Conservation (phyloP, 2,329 filamentous ascomycete genomes). For the Aspergillus sp. region DNA sequence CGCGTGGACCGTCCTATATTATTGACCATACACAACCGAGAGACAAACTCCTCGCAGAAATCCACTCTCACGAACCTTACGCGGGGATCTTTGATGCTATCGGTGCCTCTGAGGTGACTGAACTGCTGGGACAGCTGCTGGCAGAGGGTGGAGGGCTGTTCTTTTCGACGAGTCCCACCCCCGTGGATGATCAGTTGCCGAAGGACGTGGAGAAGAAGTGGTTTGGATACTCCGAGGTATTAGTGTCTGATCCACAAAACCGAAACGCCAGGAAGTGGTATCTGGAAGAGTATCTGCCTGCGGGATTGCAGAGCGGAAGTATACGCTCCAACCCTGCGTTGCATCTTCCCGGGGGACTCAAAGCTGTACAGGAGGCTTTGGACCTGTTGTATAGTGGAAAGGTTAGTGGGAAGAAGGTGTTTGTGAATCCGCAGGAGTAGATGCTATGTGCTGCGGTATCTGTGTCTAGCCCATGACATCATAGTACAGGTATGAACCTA, state of each 20-base stretch:
- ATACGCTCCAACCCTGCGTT: not conserved
- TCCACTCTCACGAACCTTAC: conserved; percentile 7
- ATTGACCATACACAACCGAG: conserved; percentile 11
- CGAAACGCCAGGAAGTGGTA: conserved; percentile 3
- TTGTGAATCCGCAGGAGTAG: conserved; percentile 2
- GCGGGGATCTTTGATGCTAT: conserved; percentile 5
- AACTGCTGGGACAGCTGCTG: conserved; percentile 4
- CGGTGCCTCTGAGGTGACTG: not conserved
- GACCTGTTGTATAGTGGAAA: conserved; percentile 1
- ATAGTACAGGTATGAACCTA: not conserved
- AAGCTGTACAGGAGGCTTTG: conserved; percentile 1
- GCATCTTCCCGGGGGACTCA: not conserved
- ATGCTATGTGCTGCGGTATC: not conserved
- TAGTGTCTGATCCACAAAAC: conserved; percentile 1
- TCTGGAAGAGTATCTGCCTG: conserved; percentile 7
- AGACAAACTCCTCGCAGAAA: conserved; percentile 1
- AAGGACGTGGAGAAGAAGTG: conserved; percentile 5
- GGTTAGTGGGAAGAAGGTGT: conserved; percentile 3
- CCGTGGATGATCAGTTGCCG: conserved; percentile 2
- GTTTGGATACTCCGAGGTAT: conserved; percentile 1
- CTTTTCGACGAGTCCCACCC: conserved; percentile 1
- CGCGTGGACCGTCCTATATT: conserved; percentile 3
- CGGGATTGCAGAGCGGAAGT: conserved; percentile 17
- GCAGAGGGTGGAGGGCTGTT: conserved; percentile 2
- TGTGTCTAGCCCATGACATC: not conserved